A percentile compares a stretch with the other conserved stretches of the same genome.
These are phyloP conservation scores for Cyberlindnera euphorbiiphila DNA, from an alignment of 805 yeast genomes.

Conservation along the genomic window DNA sequence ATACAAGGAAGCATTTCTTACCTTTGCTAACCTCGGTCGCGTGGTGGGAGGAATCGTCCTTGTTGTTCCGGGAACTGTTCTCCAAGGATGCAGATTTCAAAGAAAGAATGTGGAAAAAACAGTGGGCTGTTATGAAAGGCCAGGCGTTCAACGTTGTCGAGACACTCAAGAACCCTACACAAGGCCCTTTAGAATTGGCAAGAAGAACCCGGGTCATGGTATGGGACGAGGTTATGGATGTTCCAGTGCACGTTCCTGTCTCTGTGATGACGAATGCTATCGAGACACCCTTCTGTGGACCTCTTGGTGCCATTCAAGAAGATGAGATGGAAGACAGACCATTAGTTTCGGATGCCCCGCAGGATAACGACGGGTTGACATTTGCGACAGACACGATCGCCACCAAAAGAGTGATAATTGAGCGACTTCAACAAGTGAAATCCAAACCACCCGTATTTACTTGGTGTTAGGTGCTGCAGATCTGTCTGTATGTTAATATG, in stretches of 20 bases:
- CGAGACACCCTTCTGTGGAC: conserved; percentile 32
- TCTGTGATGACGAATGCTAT: conserved; percentile 41
- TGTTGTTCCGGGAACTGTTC: conserved; percentile 44
- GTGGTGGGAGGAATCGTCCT: conserved; percentile 69
- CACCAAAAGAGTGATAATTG: conserved; percentile 49
- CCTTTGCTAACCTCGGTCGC: conserved; percentile 52
- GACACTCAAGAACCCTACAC: conserved; percentile 48
- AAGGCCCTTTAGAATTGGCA: conserved; percentile 66
- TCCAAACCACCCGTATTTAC: conserved; percentile 62
- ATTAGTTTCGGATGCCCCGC: too few species aligned
- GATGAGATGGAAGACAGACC: conserved; percentile 1
- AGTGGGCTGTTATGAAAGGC: conserved; percentile 69
- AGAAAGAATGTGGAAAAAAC: conserved; percentile 62
- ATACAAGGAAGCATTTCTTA: conserved; percentile 52
- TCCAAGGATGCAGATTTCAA: conserved; percentile 58
- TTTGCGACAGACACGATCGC: conserved; percentile 21
- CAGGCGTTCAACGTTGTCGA: conserved; percentile 77
- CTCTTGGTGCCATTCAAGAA: conserved; percentile 8
- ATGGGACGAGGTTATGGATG: conserved; percentile 57
- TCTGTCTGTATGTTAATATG: too few species aligned
- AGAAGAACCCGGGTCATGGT: conserved; percentile 53
- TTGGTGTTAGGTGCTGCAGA: too few species aligned
- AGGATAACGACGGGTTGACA: conserved; percentile 6
- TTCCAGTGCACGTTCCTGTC: conserved; percentile 43
- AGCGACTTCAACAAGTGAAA: conserved; percentile 51